Evolutionary conservation across 2,329 filamentous ascomycete genomes (phyloP), one percentile per base, ranked within the genome.

Genomic region (Penicillium sp.): DNA sequence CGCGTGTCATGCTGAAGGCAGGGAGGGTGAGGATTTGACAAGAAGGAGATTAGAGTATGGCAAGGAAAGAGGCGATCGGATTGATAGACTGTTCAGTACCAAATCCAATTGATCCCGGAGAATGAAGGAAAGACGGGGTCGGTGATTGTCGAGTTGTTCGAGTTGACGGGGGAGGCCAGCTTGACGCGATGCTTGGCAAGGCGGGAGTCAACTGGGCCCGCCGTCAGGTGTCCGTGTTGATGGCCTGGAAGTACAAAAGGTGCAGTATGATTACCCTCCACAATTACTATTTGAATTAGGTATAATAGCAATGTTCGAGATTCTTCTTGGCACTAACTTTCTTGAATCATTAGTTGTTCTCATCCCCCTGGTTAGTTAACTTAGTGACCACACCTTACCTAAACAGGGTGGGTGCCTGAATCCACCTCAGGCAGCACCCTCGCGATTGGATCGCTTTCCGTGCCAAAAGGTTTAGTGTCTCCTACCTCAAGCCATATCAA

Each of bases 1-100:
- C 95, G 79, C 93, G 92, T 67, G 95, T 96, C 95, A 98, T 98
- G 65, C 66, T 88, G 79, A 63, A 59, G 55, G 54, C 24, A 33
- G 27, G 37, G 37, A 50, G 18, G 43, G 22, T 39, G 31, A 40
- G n/a, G 53, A 50, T n/a, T 58, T 36, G 24, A 43, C 18, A 43
- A 44, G 40, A 31, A 19, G 49, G 22, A 40, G 18, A 14, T 27
- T 35, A 33, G n/a, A 36, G 27, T 13, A 52, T 47, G 46, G 59
- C 39, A 56, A 62, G 61, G 19, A 47, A 54, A 60, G 44, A 59
- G 57, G n/a, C 40, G 33, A 37, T 22, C 37, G 44, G 51, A 50
- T 59, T 19, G 9, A 54, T 57, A 27, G 43, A 13, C n/a, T n/a
- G 54, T 33, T 35, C 41, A 39, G 41, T 44, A 31, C 43, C 56